Conservation (phyloP, 2,329 filamentous ascomycete genomes). For the Cladosporium sp. region DNA sequence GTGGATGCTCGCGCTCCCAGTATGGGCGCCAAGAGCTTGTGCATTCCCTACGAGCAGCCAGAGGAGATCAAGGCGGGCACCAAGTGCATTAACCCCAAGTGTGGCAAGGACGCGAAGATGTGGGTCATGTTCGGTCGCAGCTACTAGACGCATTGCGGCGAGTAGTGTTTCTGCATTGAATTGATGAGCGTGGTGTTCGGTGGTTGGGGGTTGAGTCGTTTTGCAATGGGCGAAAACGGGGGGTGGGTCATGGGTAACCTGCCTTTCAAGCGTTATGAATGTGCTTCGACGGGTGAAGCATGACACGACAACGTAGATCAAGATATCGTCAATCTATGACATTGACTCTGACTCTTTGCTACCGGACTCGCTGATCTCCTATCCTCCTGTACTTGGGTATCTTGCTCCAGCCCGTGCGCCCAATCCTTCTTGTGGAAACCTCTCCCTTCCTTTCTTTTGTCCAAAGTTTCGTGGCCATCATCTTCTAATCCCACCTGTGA, state of each 20-base stretch:
- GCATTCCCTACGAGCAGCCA: conserved; percentile 83
- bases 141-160: conserved; percentile 27
- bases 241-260: neutral
- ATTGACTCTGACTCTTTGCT: neutral
- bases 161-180: conserved; percentile 7
- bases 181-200: conserved; percentile 12
- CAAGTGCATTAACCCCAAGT: conserved; percentile 89
- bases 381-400: conserved; percentile 5
- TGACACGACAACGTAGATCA: conserved; percentile 8
- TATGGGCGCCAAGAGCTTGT: conserved; percentile 73
- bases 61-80: conserved; percentile 69
- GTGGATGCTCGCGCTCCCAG: conserved; percentile 65
- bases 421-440: neutral
- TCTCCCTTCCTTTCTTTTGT: neutral
- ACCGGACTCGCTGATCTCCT: neutral
- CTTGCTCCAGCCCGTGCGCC: neutral
- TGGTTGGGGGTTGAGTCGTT: neutral
- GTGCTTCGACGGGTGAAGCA: neutral
- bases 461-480: conserved; percentile 1
- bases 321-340: neutral
- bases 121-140: conserved; percentile 85
- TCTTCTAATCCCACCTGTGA: conserved; percentile 63
- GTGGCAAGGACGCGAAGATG: conserved; percentile 67
- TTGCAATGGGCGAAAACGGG: neutral
- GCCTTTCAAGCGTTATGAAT: neutral